Conservation (phyloP, 768 basidiomycete genomes). For the Trametopsis cervina region DNA sequence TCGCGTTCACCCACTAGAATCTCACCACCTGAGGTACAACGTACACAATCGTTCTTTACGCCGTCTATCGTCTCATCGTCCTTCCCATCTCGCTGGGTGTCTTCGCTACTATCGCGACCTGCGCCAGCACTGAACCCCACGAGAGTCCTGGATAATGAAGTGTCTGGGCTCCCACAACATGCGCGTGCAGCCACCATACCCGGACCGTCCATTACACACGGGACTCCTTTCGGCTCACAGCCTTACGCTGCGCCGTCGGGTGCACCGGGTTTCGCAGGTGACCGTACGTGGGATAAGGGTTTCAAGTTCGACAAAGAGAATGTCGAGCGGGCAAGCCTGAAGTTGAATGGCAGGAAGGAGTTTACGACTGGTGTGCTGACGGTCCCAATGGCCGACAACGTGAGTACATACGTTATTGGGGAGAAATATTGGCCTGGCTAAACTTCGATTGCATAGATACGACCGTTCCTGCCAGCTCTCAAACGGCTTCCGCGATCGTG, state of each 20-base stretch:
- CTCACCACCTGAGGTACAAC: constrained; percentile 28
- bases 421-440: background rate
- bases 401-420: constrained; percentile 27
- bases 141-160: constrained; percentile 7
- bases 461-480: constrained; percentile 66
- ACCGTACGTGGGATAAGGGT: constrained; percentile 60
- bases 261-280: constrained; percentile 76
- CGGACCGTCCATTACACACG: constrained; percentile 28
- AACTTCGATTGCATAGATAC: constrained; percentile 40
- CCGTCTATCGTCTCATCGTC: constrained; percentile 23
- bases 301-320: constrained; percentile 29
- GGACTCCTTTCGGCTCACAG: constrained; percentile 44
- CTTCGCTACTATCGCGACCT: constrained; percentile 33
- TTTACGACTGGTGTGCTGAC: constrained; percentile 47
- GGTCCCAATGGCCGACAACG: constrained; percentile 49
- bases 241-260: constrained; percentile 43
- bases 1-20: constrained; percentile 27
- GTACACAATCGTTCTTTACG: constrained; percentile 33
- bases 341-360: constrained; percentile 49
- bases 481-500: constrained; percentile 63
- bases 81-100: constrained; percentile 45
- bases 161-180: constrained; percentile 2
- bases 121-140: constrained; percentile 7
- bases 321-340: constrained; percentile 38
- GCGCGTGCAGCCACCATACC: constrained; percentile 3